A percentile compares a stretch with the other conserved stretches of the same genome.
Evolutionary conservation across 176 grass and related monocot genomes (phyloP).

Genomic region (Carex cristatella): DNA sequence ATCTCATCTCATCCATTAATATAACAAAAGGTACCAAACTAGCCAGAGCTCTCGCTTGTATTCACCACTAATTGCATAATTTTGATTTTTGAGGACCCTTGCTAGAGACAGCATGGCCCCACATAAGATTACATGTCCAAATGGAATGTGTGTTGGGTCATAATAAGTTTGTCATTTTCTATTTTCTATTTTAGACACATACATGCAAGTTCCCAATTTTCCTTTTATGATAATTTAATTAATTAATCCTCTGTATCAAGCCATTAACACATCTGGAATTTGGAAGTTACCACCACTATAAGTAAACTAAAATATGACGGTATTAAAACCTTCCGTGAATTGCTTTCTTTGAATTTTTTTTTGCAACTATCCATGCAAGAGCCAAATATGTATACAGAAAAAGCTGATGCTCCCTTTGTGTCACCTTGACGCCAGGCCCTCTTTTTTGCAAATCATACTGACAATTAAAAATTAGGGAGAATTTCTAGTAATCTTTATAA

Average conservation of each 20-base stretch:
- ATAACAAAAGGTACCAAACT: not conserved
- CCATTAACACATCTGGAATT: not conserved
- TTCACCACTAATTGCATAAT: not conserved
- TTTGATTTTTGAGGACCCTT: not conserved
- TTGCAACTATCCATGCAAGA: not conserved
- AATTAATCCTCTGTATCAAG: not conserved
- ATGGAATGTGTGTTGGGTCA: not conserved
- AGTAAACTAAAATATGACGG: not conserved
- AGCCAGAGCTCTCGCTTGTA: not conserved
- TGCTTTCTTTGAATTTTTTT: not conserved
- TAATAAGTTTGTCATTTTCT: not conserved
- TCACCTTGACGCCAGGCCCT: not conserved
- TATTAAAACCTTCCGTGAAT: not conserved
- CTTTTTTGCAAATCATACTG: not conserved
- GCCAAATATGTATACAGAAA: not conserved
- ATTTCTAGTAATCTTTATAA: no score
- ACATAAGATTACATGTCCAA: not conserved
- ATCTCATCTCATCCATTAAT: not conserved
- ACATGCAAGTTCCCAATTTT: not conserved
- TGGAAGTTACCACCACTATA: not conserved
- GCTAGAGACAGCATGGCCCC: not conserved
- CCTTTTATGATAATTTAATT: not conserved
- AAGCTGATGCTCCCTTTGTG: not conserved
- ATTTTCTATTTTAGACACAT: not conserved
- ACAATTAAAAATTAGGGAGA: not conserved